Evolutionary conservation across 805 yeast species (phyloP), one percentile per base, ranked within the genome.

Genomic region (Scheffersomyces stipitis): DNA sequence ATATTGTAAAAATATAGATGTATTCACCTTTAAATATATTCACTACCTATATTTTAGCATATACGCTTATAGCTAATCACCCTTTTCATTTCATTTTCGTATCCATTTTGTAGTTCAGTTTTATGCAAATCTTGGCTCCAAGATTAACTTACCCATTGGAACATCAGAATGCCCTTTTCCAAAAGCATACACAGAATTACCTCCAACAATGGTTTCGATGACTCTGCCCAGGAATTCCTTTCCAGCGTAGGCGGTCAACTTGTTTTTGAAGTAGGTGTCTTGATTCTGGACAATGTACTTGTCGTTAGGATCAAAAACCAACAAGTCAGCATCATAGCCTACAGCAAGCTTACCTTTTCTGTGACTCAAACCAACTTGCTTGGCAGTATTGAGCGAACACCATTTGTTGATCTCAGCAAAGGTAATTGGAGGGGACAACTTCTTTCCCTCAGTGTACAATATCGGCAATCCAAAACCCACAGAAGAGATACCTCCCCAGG

Each of bases 401-500:
- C 96, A 89, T 46, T 67, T 66, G 13, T 80, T 78, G 31, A 90
- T 82, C 41, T 88, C 89, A 2, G 66, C 57, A 3, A 86, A 54
- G 0, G 74, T 47, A 3, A 82, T 67, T 2, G 78, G 75, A 1
- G 78, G 76, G 3, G 64, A 49, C 42, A 80, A 60, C 49, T 75
- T 74, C 31, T 52, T 47, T 8, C 86, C 89, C 50, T 83, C 88
- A 1, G 96, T 86, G 73, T 78, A 83, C 34, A 90, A 61, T 27
- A 89, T 74, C 0, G 95, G 86, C 31, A 90, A 70, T 0, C 97
- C 97, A 28, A 91, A 76, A 0, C 98, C 98, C 22, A 90, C 95
- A 1, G 96, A 86, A 2, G 96, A 75, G 28, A 90, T 88, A 7
- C 98, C 98, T 24, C 97, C 98, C 98, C 98, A 90, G 2, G 97